Evolutionary conservation across 2,329 filamentous ascomycete species (phyloP).

Genomic region (Parafenestella ontariensis): DNA sequence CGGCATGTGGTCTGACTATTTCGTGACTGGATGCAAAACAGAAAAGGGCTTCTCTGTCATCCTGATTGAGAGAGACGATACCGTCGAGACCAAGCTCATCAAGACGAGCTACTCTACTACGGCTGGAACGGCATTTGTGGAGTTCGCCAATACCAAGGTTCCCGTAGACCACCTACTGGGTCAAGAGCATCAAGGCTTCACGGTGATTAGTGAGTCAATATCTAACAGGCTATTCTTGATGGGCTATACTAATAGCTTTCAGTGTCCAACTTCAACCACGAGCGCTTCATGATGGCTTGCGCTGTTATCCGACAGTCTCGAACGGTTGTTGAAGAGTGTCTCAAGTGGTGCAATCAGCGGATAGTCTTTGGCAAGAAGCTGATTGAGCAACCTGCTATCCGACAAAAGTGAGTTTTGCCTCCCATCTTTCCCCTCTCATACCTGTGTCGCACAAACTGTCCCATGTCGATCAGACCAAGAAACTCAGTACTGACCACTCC

Average conservation of each 20-base stretch:
- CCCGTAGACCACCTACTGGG: conserved; percentile 80
- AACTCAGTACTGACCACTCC: conserved; percentile 4
- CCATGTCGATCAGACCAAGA: not conserved
- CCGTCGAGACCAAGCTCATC: conserved; percentile 77
- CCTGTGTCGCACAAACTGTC: not conserved
- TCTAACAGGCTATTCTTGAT: not conserved
- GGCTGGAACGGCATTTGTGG: conserved; percentile 80
- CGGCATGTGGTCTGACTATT: conserved; percentile 81
- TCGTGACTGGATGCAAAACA: conserved; percentile 80
- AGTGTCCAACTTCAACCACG: conserved; percentile 87
- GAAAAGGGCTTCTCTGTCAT: conserved; percentile 80
- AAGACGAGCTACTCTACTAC: conserved; percentile 82
- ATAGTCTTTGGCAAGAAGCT: conserved; percentile 83
- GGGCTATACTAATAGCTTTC: not conserved
- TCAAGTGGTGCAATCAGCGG: conserved; percentile 89
- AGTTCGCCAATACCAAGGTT: conserved; percentile 87
- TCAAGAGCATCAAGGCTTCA: conserved; percentile 84
- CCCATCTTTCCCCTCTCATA: not conserved
- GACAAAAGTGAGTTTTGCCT: conserved; percentile 67
- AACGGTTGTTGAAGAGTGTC: conserved; percentile 78
- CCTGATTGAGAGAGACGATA: conserved; percentile 75
- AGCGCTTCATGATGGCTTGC: conserved; percentile 78
- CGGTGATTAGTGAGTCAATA: conserved; percentile 66
- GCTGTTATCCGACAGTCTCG: conserved; percentile 69
- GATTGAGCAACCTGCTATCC: conserved; percentile 82